These are phyloP conservation scores for Ceratobasidium theobromae DNA, from an alignment of 1,284 basidiomycete genomes.

Conservation along the genomic window DNA sequence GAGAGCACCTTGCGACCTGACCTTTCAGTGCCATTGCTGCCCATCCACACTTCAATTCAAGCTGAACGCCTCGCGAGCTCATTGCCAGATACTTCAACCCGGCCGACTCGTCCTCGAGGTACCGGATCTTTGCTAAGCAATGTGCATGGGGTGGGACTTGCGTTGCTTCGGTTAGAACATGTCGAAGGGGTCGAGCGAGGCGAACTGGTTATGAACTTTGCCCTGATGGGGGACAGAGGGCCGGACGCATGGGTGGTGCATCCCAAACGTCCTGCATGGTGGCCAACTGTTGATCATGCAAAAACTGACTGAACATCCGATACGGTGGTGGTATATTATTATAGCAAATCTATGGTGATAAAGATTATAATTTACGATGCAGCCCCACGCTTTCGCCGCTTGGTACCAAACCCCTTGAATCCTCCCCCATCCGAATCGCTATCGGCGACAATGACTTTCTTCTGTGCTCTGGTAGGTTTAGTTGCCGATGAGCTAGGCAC, in stretches of 20 bases:
- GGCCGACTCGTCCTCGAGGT: constrained; percentile 55
- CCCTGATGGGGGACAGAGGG: constrained; percentile 38
- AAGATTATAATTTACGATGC: constrained; percentile 7
- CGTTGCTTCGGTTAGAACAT: constrained; percentile 70
- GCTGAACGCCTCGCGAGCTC: constrained; percentile 32
- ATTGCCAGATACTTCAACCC: constrained; percentile 29
- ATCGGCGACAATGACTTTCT: constrained; percentile 19
- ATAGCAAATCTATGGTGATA: neutral
- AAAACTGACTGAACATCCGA: neutral
- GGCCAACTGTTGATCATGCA: constrained; percentile 49
- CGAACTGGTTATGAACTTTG: constrained; percentile 45
- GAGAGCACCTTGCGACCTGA: neutral
- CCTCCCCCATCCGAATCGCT: constrained; percentile 28
- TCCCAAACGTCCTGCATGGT: constrained; percentile 70
- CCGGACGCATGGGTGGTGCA: constrained; percentile 48
- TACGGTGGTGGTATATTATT: neutral
- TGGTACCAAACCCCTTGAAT: constrained; percentile 28
- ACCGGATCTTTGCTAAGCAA: constrained; percentile 64
- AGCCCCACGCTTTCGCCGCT: constrained; percentile 15
- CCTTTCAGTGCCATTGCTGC: neutral
- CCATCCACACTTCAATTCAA: constrained; percentile 26
- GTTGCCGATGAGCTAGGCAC: neutral
- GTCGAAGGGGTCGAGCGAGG: constrained; percentile 47
- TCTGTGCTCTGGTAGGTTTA: neutral
- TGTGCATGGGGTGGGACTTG: constrained; percentile 60